A percentile compares a stretch with the other conserved stretches of the same genome.
Evolutionary conservation across 768 basidiomycete genomes (phyloP).

Genomic region (Boletus subcaerulescens): DNA sequence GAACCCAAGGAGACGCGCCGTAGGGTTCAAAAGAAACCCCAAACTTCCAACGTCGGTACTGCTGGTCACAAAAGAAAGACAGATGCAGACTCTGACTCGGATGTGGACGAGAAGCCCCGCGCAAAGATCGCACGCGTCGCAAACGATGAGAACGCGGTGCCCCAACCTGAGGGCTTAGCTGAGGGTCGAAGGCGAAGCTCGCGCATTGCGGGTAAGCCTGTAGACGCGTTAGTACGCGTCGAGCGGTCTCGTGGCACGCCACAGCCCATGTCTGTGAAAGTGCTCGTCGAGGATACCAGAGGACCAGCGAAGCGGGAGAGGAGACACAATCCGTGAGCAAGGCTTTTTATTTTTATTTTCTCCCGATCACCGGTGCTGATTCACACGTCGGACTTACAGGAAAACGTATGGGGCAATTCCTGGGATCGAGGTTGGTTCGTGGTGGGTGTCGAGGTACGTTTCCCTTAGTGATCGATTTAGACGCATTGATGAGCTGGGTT

Average conservation of each 20-base stretch:
- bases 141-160: slow-evolving; percentile 20
- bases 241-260: slow-evolving; percentile 35
- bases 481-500: not conserved
- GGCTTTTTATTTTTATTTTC: not conserved
- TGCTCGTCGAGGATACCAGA: slow-evolving; percentile 32
- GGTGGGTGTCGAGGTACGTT: slow-evolving; percentile 71
- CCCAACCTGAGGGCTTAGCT: not conserved
- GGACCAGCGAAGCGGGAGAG: slow-evolving; percentile 35
- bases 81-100: slow-evolving; percentile 27
- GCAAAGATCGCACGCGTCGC: slow-evolving; percentile 15
- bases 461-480: not conserved
- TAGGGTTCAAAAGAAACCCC: slow-evolving; percentile 6
- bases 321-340: slow-evolving; percentile 32
- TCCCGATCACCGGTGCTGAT: slow-evolving; percentile 19
- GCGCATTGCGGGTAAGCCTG: slow-evolving; percentile 56
- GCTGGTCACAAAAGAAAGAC: slow-evolving; percentile 42
- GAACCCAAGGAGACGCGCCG: slow-evolving; percentile 45
- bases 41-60: not conserved
- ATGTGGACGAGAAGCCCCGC: slow-evolving; percentile 30
- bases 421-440: slow-evolving; percentile 72
- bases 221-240: slow-evolving; percentile 45
- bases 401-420: slow-evolving; percentile 83
- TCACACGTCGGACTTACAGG: slow-evolving; percentile 33
- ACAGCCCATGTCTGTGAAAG: slow-evolving; percentile 39
- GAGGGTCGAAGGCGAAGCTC: slow-evolving; percentile 58